Percentiles rank a stretch among this genome's conserved stretches.
Evolutionary conservation across 805 yeast species (phyloP).

Genomic region (Metschnikowia santaceciliae): DNA sequence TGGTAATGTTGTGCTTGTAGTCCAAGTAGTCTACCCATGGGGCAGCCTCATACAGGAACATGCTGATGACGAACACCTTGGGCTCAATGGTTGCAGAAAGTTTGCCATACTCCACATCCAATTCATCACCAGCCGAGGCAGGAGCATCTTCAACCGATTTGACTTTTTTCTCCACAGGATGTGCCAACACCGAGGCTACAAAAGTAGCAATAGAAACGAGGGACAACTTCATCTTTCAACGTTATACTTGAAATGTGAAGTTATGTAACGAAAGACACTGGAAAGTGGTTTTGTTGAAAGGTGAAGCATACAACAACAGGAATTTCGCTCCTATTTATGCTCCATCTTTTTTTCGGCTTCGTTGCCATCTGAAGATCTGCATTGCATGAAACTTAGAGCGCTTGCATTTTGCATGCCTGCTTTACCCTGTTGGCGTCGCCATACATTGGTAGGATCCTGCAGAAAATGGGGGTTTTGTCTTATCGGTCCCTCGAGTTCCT

Average conservation of each 20-base stretch:
- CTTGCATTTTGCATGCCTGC: neutral
- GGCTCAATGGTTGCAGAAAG: slow-evolving; percentile 44
- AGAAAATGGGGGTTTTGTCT: neutral
- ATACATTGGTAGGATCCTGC: neutral
- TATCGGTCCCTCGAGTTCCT: neutral
- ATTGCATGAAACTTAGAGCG: neutral
- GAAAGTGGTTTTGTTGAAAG: too few species aligned
- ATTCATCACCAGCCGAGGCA: slow-evolving; percentile 13
- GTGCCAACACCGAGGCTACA: slow-evolving; percentile 14
- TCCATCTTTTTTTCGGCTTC: neutral
- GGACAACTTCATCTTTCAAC: slow-evolving; percentile 18
- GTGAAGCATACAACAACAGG: too few species aligned
- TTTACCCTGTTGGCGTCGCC: neutral
- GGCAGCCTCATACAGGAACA: slow-evolving; percentile 50
- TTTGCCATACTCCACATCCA: slow-evolving; percentile 25
- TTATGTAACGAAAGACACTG: too few species aligned
- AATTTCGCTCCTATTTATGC: too few species aligned
- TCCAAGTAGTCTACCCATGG: slow-evolving; percentile 50
- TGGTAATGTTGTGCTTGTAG: slow-evolving; percentile 49
- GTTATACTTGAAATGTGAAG: too few species aligned
- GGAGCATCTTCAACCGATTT: slow-evolving; percentile 3
- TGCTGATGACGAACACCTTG: slow-evolving; percentile 50
- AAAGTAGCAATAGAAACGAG: slow-evolving; percentile 15
- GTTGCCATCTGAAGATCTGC: neutral
- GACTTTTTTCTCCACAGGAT: slow-evolving; percentile 16